Conservation (phyloP, 495 filamentous ascomycete genomes). For the Penicillium cinerascens region DNA sequence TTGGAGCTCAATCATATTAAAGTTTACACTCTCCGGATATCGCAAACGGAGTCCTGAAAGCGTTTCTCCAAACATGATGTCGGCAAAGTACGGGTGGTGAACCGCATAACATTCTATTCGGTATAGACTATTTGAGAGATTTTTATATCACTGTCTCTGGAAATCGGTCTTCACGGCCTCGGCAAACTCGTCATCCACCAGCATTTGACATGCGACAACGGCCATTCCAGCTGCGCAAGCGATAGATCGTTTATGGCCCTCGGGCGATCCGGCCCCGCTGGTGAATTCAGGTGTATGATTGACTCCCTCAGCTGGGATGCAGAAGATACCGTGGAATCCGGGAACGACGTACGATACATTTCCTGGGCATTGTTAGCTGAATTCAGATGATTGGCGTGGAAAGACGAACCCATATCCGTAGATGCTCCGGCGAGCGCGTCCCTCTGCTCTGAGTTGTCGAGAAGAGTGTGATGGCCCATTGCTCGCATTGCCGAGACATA, state of each 20-base stretch:
- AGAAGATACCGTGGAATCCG: slow-evolving; percentile 56
- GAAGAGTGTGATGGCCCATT: slow-evolving; percentile 40
- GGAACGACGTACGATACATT: slow-evolving; percentile 56
- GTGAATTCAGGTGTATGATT: slow-evolving; percentile 57
- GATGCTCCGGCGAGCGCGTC: slow-evolving; percentile 26
- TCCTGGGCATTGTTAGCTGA: slow-evolving; percentile 6
- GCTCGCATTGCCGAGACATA: slow-evolving; percentile 49
- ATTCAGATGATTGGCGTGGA: background rate
- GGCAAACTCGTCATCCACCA: slow-evolving; percentile 47
- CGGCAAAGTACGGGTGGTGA: background rate
- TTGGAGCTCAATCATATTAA: background rate
- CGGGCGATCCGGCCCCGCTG: slow-evolving; percentile 46
- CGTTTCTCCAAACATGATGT: background rate
- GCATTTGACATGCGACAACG: slow-evolving; percentile 44
- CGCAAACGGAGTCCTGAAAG: background rate
- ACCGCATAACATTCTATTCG: background rate
- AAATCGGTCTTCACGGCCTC: slow-evolving; percentile 38
- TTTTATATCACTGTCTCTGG: slow-evolving; percentile 2
- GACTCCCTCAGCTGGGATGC: slow-evolving; percentile 44
- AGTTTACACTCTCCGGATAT: background rate
- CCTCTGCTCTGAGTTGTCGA: slow-evolving; percentile 37
- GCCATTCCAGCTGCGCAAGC: slow-evolving; percentile 57
- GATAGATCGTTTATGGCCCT: slow-evolving; percentile 43
- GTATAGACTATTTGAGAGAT: background rate
- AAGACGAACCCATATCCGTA: slow-evolving; percentile 32